Evolutionary conservation across 371 early-diverging fungal genomes (phyloP).

Genomic region (Zopfochytrium polystomum): DNA sequence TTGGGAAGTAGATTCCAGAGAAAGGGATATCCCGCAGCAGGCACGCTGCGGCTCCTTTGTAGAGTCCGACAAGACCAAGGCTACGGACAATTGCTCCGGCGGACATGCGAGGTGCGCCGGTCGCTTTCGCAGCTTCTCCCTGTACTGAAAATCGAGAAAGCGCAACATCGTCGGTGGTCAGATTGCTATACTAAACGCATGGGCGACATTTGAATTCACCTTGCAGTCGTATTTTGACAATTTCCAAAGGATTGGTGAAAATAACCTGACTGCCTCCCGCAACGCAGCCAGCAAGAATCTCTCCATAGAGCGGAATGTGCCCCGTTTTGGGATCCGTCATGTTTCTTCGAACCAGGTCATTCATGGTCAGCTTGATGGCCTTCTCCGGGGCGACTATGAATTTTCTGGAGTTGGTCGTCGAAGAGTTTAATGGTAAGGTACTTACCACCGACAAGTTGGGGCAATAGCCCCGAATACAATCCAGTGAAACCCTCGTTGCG

Average conservation of each 20-base stretch:
- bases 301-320: conserved; percentile 68
- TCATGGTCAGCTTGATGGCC: conserved; percentile 96
- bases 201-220: conserved; percentile 22
- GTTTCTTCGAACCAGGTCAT: conserved; percentile 83
- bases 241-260: conserved; percentile 93
- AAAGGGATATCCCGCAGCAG: conserved; percentile 93
- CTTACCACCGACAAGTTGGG: conserved; percentile 83
- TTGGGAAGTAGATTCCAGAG: conserved; percentile 94
- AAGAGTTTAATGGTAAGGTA: not conserved
- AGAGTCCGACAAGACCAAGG: conserved; percentile 90
- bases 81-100: conserved; percentile 88
- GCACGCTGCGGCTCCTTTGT: conserved; percentile 93
- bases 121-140: conserved; percentile 41
- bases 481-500: conserved; percentile 89
- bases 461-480: conserved; percentile 93
- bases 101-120: conserved; percentile 48
- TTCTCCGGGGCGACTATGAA: conserved; percentile 90
- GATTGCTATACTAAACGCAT: not conserved
- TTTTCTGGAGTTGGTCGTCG: not conserved
- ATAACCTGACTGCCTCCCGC: conserved; percentile 94
- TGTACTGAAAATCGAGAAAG: conserved; percentile 25
- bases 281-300: conserved; percentile 81
- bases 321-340: conserved; percentile 63
- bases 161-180: not conserved
- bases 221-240: conserved; percentile 97